Conservation (phyloP, 2,329 filamentous ascomycete species). For the Fusarium sacchari region DNA sequence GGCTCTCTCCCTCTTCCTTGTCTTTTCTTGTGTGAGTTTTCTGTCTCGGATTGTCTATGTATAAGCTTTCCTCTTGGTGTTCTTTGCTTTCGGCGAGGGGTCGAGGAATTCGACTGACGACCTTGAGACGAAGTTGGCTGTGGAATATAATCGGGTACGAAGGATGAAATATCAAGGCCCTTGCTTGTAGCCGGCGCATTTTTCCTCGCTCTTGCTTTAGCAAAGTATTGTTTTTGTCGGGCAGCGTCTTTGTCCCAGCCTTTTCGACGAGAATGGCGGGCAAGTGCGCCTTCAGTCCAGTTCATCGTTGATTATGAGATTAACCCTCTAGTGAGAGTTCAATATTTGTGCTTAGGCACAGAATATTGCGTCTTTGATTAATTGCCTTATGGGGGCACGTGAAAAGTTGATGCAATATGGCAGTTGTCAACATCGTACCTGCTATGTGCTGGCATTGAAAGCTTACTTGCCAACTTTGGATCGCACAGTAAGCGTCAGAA, state of each 20-base stretch:
- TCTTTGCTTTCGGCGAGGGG: slow-evolving; percentile 8
- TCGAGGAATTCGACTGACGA: not conserved
- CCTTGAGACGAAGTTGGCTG: not conserved
- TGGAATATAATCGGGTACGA: slow-evolving; percentile 45
- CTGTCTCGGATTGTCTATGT: not conserved
- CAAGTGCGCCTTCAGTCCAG: slow-evolving; percentile 53
- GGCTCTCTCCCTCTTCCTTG: not conserved
- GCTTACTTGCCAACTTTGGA: not conserved
- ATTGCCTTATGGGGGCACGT: not conserved
- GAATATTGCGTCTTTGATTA: not conserved
- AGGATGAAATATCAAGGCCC: slow-evolving; percentile 12
- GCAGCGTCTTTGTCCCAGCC: slow-evolving; percentile 47
- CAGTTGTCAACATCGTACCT: slow-evolving; percentile 1
- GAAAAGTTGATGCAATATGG: not conserved
- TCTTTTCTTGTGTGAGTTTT: no score
- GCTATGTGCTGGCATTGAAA: not conserved
- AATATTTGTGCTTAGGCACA: not conserved
- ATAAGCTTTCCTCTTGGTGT: slow-evolving; percentile 19
- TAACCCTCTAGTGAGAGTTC: not conserved
- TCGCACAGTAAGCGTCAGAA: not conserved
- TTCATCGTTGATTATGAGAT: slow-evolving; percentile 49
- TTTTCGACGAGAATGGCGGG: slow-evolving; percentile 50
- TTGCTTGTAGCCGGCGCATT: slow-evolving; percentile 19
- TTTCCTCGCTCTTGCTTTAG: slow-evolving; percentile 46
- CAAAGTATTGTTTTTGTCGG: slow-evolving; percentile 53